These are phyloP conservation scores for Paramecium octaurelia DNA, from an alignment of 73 alveolate genomes.

Conservation along the genomic window DNA sequence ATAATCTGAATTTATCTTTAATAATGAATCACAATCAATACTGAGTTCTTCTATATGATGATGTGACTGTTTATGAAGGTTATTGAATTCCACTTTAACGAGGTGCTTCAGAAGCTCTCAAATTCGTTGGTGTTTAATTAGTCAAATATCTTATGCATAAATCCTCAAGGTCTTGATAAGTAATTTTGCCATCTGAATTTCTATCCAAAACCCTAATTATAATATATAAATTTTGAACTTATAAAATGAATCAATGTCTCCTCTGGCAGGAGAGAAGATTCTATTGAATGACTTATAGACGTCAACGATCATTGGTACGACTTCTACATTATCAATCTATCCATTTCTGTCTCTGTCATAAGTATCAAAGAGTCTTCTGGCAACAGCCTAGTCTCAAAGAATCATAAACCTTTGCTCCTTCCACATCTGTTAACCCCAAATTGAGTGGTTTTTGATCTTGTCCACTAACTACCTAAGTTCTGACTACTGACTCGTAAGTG, in stretches of 20 bases:
- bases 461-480: constrained; percentile 23
- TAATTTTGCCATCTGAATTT: constrained; percentile 35
- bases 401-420: constrained; percentile 37
- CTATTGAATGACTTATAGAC: constrained; percentile 51
- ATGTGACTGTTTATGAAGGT: neutral
- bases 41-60: constrained; percentile 19
- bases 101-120: constrained; percentile 26
- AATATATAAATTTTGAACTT: neutral
- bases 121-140: constrained; percentile 44
- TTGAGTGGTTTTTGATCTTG: constrained; percentile 13
- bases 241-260: constrained; percentile 42
- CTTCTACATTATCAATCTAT: constrained; percentile 44
- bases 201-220: constrained; percentile 25
- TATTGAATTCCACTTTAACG: constrained; percentile 6
- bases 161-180: constrained; percentile 36
- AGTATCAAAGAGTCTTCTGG: constrained; percentile 49
- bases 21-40: neutral
- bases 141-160: constrained; percentile 28
- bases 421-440: constrained; percentile 37
- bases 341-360: constrained; percentile 54
- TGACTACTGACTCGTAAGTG: constrained; percentile 29
- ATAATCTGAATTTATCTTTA: neutral
- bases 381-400: constrained; percentile 19
- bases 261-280: constrained; percentile 39
- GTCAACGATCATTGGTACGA: constrained; percentile 43